These are phyloP conservation scores for Schizothecium vesticola DNA, from an alignment of 495 filamentous ascomycete genomes.

Conservation along the genomic window DNA sequence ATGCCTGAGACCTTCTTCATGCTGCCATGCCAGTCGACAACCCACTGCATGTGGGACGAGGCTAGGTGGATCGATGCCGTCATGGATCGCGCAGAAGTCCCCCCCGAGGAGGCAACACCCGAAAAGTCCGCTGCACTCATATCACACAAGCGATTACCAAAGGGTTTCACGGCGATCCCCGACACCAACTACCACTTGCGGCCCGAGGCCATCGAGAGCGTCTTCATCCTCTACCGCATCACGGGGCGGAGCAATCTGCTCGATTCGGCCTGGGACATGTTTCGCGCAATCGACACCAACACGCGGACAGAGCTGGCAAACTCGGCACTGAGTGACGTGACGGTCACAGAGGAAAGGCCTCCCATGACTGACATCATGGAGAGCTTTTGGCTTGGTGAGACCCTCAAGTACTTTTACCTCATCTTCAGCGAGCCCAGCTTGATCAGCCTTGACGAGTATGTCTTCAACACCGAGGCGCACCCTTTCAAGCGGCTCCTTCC, in stretches of 20 bases:
- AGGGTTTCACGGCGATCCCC: conserved; percentile 58
- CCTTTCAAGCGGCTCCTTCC: conserved; percentile 48
- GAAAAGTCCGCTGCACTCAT: conserved; percentile 37
- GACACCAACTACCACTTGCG: conserved; percentile 64
- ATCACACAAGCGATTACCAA: conserved; percentile 55
- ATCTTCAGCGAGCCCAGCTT: conserved; percentile 68
- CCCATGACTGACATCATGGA: conserved; percentile 43
- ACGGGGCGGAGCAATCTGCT: conserved; percentile 49
- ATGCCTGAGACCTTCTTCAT: conserved; percentile 72
- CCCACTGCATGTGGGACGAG: conserved; percentile 66
- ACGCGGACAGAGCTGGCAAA: conserved; percentile 48
- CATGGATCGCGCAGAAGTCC: conserved; percentile 5
- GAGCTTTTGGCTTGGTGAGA: conserved; percentile 48
- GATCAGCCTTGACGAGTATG: conserved; percentile 66
- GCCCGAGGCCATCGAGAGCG: conserved; percentile 62
- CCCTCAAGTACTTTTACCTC: conserved; percentile 62
- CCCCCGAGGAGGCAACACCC: conserved; percentile 9
- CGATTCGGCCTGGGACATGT: conserved; percentile 59
- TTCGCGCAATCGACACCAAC: conserved; percentile 40
- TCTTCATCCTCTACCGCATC: conserved; percentile 66
- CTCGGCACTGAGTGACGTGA: conserved; percentile 44
- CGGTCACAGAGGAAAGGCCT: conserved; percentile 20
- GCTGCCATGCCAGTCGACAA: conserved; percentile 53
- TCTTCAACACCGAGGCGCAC: conserved; percentile 88
- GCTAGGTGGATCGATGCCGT: conserved; percentile 43